Evolutionary conservation across 1,284 basidiomycete species (phyloP).

Genomic region (Ustilago tritici): DNA sequence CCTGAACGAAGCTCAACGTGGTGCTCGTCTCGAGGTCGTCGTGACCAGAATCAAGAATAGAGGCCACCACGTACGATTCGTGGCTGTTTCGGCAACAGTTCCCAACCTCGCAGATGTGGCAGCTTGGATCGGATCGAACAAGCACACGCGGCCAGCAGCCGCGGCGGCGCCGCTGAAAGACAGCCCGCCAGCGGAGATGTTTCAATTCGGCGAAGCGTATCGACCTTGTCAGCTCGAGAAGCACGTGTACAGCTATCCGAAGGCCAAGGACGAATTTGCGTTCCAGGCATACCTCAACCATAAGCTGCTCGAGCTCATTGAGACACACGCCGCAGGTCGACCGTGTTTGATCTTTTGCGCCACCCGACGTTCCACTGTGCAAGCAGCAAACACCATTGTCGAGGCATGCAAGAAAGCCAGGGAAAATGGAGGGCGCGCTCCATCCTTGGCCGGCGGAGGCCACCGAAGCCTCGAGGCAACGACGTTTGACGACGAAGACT

Average conservation of each 20-base stretch:
- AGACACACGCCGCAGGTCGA: slow-evolving; percentile 47
- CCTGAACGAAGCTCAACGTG: slow-evolving; percentile 78
- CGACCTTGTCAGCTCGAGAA: slow-evolving; percentile 59
- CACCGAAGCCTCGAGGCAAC: slow-evolving; percentile 10
- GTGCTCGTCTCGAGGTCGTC: slow-evolving; percentile 82
- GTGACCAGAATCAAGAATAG: slow-evolving; percentile 87
- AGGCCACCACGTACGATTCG: slow-evolving; percentile 78
- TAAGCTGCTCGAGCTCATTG: slow-evolving; percentile 76
- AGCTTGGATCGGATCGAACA: slow-evolving; percentile 78
- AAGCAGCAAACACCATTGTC: slow-evolving; percentile 79
- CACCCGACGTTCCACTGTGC: slow-evolving; percentile 72
- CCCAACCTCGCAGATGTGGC: slow-evolving; percentile 94
- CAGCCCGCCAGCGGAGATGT: slow-evolving; percentile 31
- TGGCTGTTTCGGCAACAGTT: slow-evolving; percentile 91
- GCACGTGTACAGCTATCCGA: slow-evolving; percentile 70
- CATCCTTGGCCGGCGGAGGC: slow-evolving; percentile 7
- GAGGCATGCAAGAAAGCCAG: slow-evolving; percentile 74
- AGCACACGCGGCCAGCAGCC: neutral
- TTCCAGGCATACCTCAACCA: slow-evolving; percentile 81
- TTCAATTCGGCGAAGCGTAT: slow-evolving; percentile 58
- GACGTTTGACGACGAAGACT: slow-evolving; percentile 48
- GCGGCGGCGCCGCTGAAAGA: neutral
- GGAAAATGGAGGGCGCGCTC: slow-evolving; percentile 30
- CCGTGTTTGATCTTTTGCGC: slow-evolving; percentile 59
- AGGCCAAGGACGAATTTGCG: slow-evolving; percentile 80